A percentile compares a stretch with the other conserved stretches of the same genome.
phyloP scores from a whole-genome alignment of 2,329 filamentous ascomycete genomes.

The Alternaria viburni region DNA sequence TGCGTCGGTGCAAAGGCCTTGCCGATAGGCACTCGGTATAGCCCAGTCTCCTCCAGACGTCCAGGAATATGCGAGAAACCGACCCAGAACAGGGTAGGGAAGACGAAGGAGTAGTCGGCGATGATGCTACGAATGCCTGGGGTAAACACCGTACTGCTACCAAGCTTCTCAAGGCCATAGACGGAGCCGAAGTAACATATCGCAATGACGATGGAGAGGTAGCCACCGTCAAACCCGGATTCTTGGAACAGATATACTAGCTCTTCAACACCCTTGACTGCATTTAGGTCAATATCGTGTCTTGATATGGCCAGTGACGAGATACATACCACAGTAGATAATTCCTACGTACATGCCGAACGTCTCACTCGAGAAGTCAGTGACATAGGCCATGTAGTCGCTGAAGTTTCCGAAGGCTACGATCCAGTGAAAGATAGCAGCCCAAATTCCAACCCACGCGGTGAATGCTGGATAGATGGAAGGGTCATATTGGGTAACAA shows the following conservation, averaged over 20 bases:
- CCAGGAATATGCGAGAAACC: constrained; percentile 62
- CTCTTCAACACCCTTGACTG: constrained; percentile 64
- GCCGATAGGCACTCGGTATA: constrained; percentile 52
- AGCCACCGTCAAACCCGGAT: constrained; percentile 53
- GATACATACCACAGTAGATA: constrained; percentile 58
- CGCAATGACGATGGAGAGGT: constrained; percentile 58
- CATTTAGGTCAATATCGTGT: neutral
- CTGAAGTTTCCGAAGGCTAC: constrained; percentile 60
- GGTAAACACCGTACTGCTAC: constrained; percentile 53
- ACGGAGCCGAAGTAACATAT: constrained; percentile 61
- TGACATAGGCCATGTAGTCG: constrained; percentile 66
- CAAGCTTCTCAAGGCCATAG: constrained; percentile 58
- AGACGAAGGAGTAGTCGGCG: constrained; percentile 58
- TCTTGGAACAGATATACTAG: constrained; percentile 58
- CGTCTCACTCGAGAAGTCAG: constrained; percentile 61
- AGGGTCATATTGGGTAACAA: constrained; percentile 58
- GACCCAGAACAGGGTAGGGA: constrained; percentile 61
- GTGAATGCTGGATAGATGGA: constrained; percentile 61
- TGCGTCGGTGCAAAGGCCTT: constrained; percentile 57
- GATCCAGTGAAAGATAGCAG: constrained; percentile 64
- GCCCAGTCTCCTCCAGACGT: constrained; percentile 49
- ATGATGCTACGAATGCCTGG: constrained; percentile 55
- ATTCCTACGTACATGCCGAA: constrained; percentile 64
- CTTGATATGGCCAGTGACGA: neutral
- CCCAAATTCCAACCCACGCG: constrained; percentile 64